Base-by-base conservation (phyloP, 1,284 basidiomycete genomes). In the Microbotryum intermedium region DNA sequence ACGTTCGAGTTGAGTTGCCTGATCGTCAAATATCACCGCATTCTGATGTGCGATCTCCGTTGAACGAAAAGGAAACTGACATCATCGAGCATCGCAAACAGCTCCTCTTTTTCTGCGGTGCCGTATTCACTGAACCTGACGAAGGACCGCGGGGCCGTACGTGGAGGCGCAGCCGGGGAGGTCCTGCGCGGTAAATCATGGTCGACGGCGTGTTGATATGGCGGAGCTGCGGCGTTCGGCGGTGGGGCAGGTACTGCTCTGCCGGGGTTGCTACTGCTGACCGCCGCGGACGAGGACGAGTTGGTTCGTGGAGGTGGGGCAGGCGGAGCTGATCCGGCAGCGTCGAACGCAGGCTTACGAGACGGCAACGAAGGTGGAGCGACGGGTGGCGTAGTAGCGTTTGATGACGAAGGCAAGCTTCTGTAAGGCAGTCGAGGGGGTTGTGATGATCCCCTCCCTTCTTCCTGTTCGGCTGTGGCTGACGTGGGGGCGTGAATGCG, bases 11-110 rank as follows among this genome's bases (percentile, higher is more conserved):
- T 13, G 10, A 44, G 46, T 20, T 51, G 18, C 18, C 42, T 25
- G 45, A 21, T 26, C 23, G 13, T 18, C 25, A 21, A 9, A 43
- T 6, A 50, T 13, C 28, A 29, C 29, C 42, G 25, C 20, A 20
- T 11, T 6, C n/a, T 5, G 16, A 46, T 10, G 20, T 5, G 42
- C n/a, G n/a, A 30, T 18, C 9, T 2, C 9, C 3, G 18, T 18
- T 25, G 23, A 16, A 13, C 18, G 26, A 23, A 13, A 50, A 18
- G 18, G n/a, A 11, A 20, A 50, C 62, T 34, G 20, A 84, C 88
- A 70, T 87, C 85, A 70, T 90, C 87, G 20, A 89, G 75, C 83
- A 85, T 86, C 55, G 74, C 73, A 72, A 89, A 90, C 70, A 89
- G 84, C 20, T 76, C 80, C 39, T 81, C 74, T 71, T 87, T 89